phyloP scores from a whole-genome alignment of 139 green algal species.

The Chlamydomonas asymmetrica region DNA sequence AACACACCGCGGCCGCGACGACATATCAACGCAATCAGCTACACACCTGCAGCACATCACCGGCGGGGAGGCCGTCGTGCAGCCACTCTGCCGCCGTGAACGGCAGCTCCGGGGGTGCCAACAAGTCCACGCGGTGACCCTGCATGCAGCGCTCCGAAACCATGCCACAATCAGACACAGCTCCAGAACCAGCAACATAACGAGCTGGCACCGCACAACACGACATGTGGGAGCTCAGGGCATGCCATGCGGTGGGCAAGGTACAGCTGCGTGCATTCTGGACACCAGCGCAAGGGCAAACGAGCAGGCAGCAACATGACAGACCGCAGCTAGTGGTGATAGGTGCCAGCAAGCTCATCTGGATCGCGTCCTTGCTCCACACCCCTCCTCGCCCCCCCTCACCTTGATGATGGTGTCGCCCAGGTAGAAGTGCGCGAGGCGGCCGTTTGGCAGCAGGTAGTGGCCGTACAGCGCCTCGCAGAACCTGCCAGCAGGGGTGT shows the following conservation, averaged over 20 bases:
- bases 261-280: neutral
- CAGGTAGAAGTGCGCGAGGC: conserved; percentile 50
- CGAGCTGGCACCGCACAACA: neutral
- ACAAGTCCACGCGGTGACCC: conserved; percentile 33
- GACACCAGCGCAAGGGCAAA: neutral
- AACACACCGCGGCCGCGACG: too few relatives aligned
- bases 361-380: neutral
- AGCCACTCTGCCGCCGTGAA: conserved; percentile 35
- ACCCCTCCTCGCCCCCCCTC: neutral
- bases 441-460: conserved; percentile 51
- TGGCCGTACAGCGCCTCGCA: conserved; percentile 48
- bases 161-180: neutral
- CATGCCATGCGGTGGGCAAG: neutral
- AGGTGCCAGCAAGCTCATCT: neutral
- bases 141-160: neutral
- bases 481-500: too few relatives aligned
- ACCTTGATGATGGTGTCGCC: conserved; percentile 48
- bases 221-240: neutral
- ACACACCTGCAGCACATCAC: too few relatives aligned
- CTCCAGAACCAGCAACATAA: neutral
- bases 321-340: neutral
- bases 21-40: too few relatives aligned
- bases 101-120: conserved; percentile 28
- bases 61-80: conserved; percentile 19
- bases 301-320: neutral